A percentile compares a stretch with the other conserved stretches of the same genome.
Evolutionary conservation across 2,329 filamentous ascomycete genomes (phyloP).

Genomic region (Trichoderma sp.): DNA sequence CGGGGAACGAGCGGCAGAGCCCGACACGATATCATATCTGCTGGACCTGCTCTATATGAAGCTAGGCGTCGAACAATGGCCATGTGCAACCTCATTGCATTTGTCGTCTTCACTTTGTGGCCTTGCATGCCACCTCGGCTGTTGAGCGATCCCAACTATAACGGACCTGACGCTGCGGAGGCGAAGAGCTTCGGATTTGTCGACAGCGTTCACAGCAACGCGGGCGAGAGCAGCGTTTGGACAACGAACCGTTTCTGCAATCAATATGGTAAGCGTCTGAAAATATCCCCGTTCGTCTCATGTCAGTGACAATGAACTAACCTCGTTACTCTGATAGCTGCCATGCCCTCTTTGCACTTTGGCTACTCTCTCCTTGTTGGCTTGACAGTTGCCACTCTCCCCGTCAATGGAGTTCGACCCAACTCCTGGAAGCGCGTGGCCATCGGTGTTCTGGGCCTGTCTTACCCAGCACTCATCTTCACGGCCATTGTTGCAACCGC

Average conservation of each 20-base stretch:
- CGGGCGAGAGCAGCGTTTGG: slow-evolving; percentile 63
- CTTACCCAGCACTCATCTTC: slow-evolving; percentile 64
- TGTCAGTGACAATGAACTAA: neutral
- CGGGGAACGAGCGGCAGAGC: slow-evolving; percentile 30
- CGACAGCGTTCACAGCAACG: slow-evolving; percentile 55
- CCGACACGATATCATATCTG: slow-evolving; percentile 32
- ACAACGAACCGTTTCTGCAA: slow-evolving; percentile 67
- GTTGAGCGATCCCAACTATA: slow-evolving; percentile 54
- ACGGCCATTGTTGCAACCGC: slow-evolving; percentile 68
- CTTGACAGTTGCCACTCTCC: slow-evolving; percentile 65
- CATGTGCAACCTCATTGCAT: slow-evolving; percentile 60
- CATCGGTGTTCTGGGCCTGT: slow-evolving; percentile 50
- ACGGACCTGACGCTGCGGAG: slow-evolving; percentile 54
- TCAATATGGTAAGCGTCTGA: slow-evolving; percentile 58
- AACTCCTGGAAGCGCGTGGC: slow-evolving; percentile 50
- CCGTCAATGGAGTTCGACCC: slow-evolving; percentile 54
- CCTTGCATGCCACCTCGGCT: slow-evolving; percentile 64
- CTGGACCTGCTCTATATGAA: slow-evolving; percentile 52
- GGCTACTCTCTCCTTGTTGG: slow-evolving; percentile 73
- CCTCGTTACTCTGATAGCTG: slow-evolving; percentile 44
- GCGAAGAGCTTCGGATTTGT: slow-evolving; percentile 61
- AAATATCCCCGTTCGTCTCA: neutral
- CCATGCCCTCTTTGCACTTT: slow-evolving; percentile 75
- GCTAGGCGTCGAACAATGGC: slow-evolving; percentile 58
- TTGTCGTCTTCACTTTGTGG: slow-evolving; percentile 60